Conservation (phyloP, 73 alveolate genomes). For the Uronychia binucleata region DNA sequence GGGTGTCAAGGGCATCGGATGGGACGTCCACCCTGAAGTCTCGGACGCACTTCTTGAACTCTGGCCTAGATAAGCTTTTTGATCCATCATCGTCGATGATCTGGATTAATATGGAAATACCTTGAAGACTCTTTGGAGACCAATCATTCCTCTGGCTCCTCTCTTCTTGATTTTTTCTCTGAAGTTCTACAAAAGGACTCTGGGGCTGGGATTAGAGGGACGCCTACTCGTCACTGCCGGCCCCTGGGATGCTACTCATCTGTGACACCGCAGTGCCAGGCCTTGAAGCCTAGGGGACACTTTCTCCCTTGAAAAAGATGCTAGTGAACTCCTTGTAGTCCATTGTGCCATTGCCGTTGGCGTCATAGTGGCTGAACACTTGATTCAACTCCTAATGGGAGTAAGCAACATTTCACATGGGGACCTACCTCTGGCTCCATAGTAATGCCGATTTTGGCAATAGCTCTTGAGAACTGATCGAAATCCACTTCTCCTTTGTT, state of each 20-base stretch:
- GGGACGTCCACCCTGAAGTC: conserved; percentile 65
- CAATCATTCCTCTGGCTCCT: conserved; percentile 73
- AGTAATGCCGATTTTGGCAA: conserved; percentile 85
- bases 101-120: not conserved
- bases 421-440: conserved; percentile 27
- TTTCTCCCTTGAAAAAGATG: conserved; percentile 21
- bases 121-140: conserved; percentile 53
- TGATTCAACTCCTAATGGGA: conserved; percentile 48
- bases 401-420: conserved; percentile 5
- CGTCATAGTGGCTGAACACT: conserved; percentile 63
- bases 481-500: conserved; percentile 78
- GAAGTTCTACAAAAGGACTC: conserved; percentile 67
- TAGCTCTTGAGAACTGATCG: conserved; percentile 81
- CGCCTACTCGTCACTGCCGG: conserved; percentile 18
- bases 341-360: conserved; percentile 61
- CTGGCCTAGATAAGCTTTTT: conserved; percentile 66
- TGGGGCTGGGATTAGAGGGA: conserved; percentile 62
- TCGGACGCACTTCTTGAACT: conserved; percentile 71
- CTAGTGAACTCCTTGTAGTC: conserved; percentile 72
- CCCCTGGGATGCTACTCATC: conserved; percentile 20
- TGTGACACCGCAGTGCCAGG: conserved; percentile 9
- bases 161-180: conserved; percentile 66
- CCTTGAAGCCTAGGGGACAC: conserved; percentile 20
- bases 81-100: conserved; percentile 76
- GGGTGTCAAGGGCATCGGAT: conserved; percentile 50